Base-by-base conservation (phyloP, 2,329 filamentous ascomycete genomes). In the Xylariaceae sp. region DNA sequence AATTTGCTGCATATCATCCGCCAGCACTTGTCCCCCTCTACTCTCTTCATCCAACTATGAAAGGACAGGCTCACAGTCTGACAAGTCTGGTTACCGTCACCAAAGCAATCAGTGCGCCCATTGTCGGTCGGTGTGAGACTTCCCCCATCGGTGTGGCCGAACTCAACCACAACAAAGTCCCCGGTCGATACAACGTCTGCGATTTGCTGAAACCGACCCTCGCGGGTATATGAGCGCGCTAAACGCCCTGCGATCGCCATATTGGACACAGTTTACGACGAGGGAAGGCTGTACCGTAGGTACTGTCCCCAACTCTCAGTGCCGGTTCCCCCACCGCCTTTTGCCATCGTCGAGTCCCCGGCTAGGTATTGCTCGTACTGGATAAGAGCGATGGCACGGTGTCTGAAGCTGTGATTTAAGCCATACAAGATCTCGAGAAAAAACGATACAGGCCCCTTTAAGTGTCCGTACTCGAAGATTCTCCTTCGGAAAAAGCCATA, bases 111-210 rank as follows among this genome's bases (percentile, higher is more conserved):
- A 2, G 75, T 77, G 12, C 82, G 74, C 1, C 77, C 77, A 54
- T 85, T 85, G 61, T 86, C 83, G 11, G 64, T 73, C 1, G 50
- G 42, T 16, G 62, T 63, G 2, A 81, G 66, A 0, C 74, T 74
- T 2, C 82, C 81, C 19, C 82, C 83, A 54, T 87, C 84, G 55
- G 88, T 88, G 68, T 87, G 83, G 0, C 84, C 83, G 56, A 87
- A 85, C 56, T 86, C 83, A 42, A 87, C 85, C 42, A 86, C 70
- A 1, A 86, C 82, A 63, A 79, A 82, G 63, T 87, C 83, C 23
- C 79, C 80, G 1, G 69, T 45, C 57, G 75, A 54, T 20, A 86
- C 68, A 2, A 69, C 57, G 23, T 71, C 64, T 37, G 76, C 73
- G 42, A 87, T 75, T 0, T 69, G 70, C 14, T 72, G 64, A 67